Base-by-base conservation (phyloP, 441 rosid genomes). In the Erodium texanum region DNA sequence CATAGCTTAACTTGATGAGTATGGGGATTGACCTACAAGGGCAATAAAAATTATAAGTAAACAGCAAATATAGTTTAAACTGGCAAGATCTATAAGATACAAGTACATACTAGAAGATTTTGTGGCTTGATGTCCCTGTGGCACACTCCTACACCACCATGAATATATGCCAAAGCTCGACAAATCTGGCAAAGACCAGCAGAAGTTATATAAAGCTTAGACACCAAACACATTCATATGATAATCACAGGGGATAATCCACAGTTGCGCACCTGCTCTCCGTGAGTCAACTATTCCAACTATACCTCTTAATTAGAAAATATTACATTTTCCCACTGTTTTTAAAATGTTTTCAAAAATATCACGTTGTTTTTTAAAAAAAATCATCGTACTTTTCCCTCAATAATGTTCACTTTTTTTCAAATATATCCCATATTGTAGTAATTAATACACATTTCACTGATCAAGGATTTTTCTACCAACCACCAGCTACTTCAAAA, bases 111-210 rank as follows among this genome's bases (percentile, higher is more conserved):
- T 87, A 92, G 74, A 63, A 92, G 79, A 73, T 92, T 92, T 67
- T 87, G 97, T 0, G 97, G 97, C 82, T 92, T 92, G 62, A 92
- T 87, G 76, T 92, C 97, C 69, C 96, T 94, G 52, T 92, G 97
- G 71, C 94, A 89, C 58, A 86, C 94, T 76, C 83, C 83, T 19
- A 80, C 77, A 66, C 85, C 81, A 41, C 79, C 77, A 76, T 80
- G 83, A 69, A 82, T 80, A 41, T 80, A 80, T 52, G 72, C 92
- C 89, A 81, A 84, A 5, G 89, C 97, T 8, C 97, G 90, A 24
- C 86, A 92, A 79, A 92, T 92, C 97, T 91, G 70, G 70, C 80
- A 24, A 74, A 18, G 19, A 54, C 61, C 18, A 5, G 22, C 22
- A 8, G 61, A 54, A 54, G 9, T 54, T 54, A 20, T 19, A 54